These are phyloP conservation scores for Tylopilus sp. DNA, from an alignment of 1,284 basidiomycete species.

Conservation along the genomic window DNA sequence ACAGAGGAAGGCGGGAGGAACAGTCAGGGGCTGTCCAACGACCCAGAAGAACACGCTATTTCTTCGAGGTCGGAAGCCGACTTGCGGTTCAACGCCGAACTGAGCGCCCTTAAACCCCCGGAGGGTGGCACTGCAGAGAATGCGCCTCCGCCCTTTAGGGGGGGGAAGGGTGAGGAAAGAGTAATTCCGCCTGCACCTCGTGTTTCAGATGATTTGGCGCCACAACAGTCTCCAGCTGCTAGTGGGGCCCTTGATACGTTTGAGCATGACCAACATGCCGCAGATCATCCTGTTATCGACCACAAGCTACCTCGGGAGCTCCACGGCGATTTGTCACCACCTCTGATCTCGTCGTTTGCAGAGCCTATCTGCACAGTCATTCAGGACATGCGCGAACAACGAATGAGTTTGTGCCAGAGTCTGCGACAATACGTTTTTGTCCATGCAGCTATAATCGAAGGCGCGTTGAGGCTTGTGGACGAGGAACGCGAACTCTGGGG, in stretches of 20 bases:
- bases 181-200: background rate
- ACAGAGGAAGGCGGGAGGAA: constrained; percentile 12
- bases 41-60: constrained; percentile 2
- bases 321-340: constrained; percentile 52
- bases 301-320: constrained; percentile 58
- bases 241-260: background rate
- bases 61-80: background rate
- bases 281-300: constrained; percentile 36
- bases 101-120: background rate
- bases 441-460: constrained; percentile 80
- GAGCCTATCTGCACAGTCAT: constrained; percentile 77
- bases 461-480: constrained; percentile 74
- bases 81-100: constrained; percentile 5
- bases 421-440: constrained; percentile 88
- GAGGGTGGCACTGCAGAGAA: background rate
- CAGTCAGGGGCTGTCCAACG: constrained; percentile 6
- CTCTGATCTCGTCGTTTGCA: constrained; percentile 55
- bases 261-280: constrained; percentile 13
- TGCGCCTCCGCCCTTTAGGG: background rate
- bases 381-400: constrained; percentile 86
- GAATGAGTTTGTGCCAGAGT: constrained; percentile 90
- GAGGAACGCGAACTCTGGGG: constrained; percentile 53
- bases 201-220: background rate
- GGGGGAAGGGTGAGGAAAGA: constrained; percentile 3
- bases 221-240: constrained; percentile 1